phyloP scores from a whole-genome alignment of 2,329 filamentous ascomycete genomes.

The Monosporascus sp. region DNA sequence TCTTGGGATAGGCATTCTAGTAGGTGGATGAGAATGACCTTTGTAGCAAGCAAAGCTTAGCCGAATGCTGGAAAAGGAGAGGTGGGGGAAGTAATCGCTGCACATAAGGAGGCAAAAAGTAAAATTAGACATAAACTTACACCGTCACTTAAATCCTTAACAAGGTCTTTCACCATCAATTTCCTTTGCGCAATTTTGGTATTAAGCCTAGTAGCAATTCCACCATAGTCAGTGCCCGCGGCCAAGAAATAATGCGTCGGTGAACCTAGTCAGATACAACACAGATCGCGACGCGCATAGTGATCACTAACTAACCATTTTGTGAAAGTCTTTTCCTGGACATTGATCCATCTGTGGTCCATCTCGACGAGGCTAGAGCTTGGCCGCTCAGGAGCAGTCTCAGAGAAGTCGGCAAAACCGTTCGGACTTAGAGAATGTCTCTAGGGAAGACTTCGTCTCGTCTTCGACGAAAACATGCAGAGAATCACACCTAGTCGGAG shows the following conservation, averaged over 20 bases:
- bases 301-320: slow-evolving; percentile 65
- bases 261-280: not conserved
- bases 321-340: slow-evolving; percentile 98
- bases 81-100: not conserved
- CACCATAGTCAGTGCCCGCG: slow-evolving; percentile 13
- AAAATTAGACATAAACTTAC: slow-evolving; percentile 49
- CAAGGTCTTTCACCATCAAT: slow-evolving; percentile 79
- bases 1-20: slow-evolving; percentile 94
- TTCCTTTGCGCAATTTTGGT: slow-evolving; percentile 80
- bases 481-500: slow-evolving; percentile 19
- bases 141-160: slow-evolving; percentile 86
- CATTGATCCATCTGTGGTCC: slow-evolving; percentile 67
- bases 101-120: not conserved
- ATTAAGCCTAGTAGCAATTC: slow-evolving; percentile 66
- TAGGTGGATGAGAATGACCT: slow-evolving; percentile 94
- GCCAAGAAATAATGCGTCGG: slow-evolving; percentile 13
- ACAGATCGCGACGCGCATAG: not conserved
- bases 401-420: slow-evolving; percentile 36
- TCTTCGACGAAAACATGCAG: slow-evolving; percentile 17
- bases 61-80: not conserved
- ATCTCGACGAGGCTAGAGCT: slow-evolving; percentile 46
- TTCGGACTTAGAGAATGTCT: slow-evolving; percentile 30
- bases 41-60: slow-evolving; percentile 14
- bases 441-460: slow-evolving; percentile 25
- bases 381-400: slow-evolving; percentile 42